Evolutionary conservation across 2,329 filamentous ascomycete species (phyloP).

Genomic region (Tolypocladium pustulatum): DNA sequence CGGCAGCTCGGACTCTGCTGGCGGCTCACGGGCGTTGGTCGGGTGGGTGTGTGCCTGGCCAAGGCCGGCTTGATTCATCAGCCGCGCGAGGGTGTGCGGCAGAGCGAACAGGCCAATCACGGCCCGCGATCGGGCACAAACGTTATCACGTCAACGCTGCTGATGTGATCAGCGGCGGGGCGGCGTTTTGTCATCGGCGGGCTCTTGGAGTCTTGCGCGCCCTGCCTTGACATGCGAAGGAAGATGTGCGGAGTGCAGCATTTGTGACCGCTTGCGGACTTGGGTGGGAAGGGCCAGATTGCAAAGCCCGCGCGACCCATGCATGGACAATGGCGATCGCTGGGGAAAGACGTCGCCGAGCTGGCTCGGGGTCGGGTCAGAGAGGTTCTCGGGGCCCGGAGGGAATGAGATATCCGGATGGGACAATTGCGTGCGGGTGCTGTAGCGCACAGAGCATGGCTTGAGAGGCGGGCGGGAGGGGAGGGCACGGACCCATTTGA

Average conservation of each 20-base stretch:
- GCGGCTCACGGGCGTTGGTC: not conserved
- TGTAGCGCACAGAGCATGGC: not conserved
- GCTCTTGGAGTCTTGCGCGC: not conserved
- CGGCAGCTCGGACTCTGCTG: not conserved
- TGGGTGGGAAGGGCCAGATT: not conserved
- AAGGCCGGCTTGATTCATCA: conserved; percentile 1
- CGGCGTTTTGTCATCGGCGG: not conserved
- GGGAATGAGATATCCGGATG: not conserved
- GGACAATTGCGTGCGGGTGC: not conserved
- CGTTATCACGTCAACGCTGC: not conserved
- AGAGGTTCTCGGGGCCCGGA: not conserved
- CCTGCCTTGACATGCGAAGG: not conserved
- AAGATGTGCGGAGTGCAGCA: not conserved
- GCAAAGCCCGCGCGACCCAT: not conserved
- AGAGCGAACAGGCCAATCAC: not conserved
- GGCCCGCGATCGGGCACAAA: not conserved
- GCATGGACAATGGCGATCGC: not conserved
- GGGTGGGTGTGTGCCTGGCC: not conserved
- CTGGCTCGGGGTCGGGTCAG: not conserved
- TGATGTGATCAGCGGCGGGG: not conserved
- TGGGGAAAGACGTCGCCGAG: not conserved
- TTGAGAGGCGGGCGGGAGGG: not conserved
- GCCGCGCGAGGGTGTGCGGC: not conserved
- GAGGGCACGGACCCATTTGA: not conserved
- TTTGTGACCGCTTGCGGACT: not conserved